phyloP scores from a whole-genome alignment of 306 rosid genomes.

The Gynostemma pentaphyllum region DNA sequence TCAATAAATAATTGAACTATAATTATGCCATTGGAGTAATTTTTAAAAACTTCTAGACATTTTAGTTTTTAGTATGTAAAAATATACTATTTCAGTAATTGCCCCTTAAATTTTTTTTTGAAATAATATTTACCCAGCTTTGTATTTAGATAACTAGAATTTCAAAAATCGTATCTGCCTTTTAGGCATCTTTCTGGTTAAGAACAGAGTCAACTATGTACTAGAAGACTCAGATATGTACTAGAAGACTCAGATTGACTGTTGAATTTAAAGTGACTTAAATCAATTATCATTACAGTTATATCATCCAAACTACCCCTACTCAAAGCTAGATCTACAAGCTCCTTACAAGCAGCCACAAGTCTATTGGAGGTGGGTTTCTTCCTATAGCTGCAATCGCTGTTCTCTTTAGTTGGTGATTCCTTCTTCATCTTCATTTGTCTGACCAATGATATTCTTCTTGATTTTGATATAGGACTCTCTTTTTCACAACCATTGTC shows the following conservation, averaged over 20 bases:
- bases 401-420: constrained; percentile 23
- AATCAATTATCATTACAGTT: constrained; percentile 55
- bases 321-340: constrained; percentile 35
- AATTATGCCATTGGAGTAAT: no score
- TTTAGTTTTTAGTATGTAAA: no score
- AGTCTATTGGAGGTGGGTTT: constrained; percentile 18
- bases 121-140: background rate
- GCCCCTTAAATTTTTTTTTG: no score
- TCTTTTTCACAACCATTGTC: constrained; percentile 30
- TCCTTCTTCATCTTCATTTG: constrained; percentile 26
- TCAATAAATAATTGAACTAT: no score
- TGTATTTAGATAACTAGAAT: background rate
- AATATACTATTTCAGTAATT: no score
- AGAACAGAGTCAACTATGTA: background rate
- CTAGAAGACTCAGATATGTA: no score
- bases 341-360: constrained; percentile 55
- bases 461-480: constrained; percentile 34
- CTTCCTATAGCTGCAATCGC: constrained; percentile 8
- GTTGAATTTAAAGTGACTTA: constrained; percentile 24
- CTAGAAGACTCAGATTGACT: background rate
- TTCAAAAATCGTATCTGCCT: background rate
- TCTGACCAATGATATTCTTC: constrained; percentile 32
- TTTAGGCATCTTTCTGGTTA: background rate
- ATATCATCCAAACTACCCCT: constrained; percentile 56
- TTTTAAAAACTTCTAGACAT: no score